Conservation (phyloP, 176 grass and related monocot genomes). For the Zizania latifolia region DNA sequence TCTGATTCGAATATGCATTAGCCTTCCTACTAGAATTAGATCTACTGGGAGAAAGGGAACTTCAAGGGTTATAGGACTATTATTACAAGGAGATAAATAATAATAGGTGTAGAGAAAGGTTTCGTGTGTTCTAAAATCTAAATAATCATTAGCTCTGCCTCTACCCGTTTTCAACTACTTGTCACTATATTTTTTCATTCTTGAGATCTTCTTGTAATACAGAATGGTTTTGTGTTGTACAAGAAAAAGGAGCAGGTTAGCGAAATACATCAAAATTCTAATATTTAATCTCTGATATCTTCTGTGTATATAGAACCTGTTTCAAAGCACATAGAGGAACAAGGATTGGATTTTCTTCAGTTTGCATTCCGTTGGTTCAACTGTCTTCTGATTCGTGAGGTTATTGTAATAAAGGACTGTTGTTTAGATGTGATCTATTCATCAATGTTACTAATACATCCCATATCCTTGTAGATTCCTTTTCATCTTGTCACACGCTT, state of each 20-base stretch:
- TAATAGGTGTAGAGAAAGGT: background rate
- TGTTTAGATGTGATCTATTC: background rate
- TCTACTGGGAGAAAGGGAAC: background rate
- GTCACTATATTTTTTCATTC: background rate
- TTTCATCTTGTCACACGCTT: conserved; percentile 90
- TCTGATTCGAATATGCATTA: background rate
- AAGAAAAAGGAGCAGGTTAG: no score
- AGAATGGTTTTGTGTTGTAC: background rate
- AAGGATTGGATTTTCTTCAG: conserved; percentile 97
- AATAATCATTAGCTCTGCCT: background rate
- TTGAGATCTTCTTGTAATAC: background rate
- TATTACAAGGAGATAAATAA: background rate
- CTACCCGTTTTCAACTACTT: background rate
- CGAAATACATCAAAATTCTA: background rate
- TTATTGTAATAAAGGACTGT: background rate
- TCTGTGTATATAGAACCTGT: conserved; percentile 58
- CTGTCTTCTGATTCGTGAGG: conserved; percentile 96
- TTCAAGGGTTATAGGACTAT: background rate
- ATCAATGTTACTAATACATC: background rate
- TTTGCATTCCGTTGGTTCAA: conserved; percentile 99
- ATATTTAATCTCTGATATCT: background rate
- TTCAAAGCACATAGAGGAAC: conserved; percentile 91
- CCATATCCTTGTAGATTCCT: conserved; percentile 59
- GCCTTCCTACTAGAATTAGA: background rate
- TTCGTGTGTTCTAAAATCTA: background rate